Evolutionary conservation across 805 yeast genomes (phyloP).

Genomic region (Scheffersomyces stipitis): DNA sequence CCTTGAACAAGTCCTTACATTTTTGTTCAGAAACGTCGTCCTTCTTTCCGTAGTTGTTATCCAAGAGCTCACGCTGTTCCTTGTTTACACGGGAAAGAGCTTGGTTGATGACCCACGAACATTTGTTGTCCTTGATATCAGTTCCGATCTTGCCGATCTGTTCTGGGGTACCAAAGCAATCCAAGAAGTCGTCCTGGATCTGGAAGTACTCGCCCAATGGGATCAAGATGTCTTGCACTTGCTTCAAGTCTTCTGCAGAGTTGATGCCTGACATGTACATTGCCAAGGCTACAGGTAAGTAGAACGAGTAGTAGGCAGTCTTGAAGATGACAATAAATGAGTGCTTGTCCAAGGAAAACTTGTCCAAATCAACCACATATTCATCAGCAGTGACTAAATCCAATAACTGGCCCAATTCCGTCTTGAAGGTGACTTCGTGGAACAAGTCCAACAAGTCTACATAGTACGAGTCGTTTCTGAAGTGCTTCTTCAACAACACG

Average conservation of each 20-base stretch:
- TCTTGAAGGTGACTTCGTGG: constrained; percentile 97
- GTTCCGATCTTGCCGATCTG: constrained; percentile 98
- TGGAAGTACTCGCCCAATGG: constrained; percentile 99
- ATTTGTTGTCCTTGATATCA: constrained; percentile 96
- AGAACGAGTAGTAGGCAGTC: constrained; percentile 97
- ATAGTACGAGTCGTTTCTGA: constrained; percentile 78
- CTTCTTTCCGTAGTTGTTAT: constrained; percentile 88
- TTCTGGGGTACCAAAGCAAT: constrained; percentile 96
- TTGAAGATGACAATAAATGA: constrained; percentile 94
- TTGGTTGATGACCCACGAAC: constrained; percentile 95
- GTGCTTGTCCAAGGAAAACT: constrained; percentile 86
- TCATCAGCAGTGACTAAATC: constrained; percentile 98
- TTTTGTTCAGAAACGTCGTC: constrained; percentile 63
- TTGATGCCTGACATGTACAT: constrained; percentile 87
- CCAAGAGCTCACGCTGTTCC: constrained; percentile 80
- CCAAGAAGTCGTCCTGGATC: constrained; percentile 96
- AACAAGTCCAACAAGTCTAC: constrained; percentile 88
- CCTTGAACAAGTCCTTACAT: constrained; percentile 72
- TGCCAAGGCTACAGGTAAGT: constrained; percentile 95
- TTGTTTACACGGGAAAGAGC: constrained; percentile 78
- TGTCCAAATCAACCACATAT: constrained; percentile 83
- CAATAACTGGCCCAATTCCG: constrained; percentile 94
- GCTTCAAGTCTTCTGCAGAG: constrained; percentile 73
- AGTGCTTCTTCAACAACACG: constrained; percentile 82
- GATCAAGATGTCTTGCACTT: constrained; percentile 81